phyloP scores from a whole-genome alignment of 768 basidiomycete genomes.

The Lactifluus hygrophoroides region DNA sequence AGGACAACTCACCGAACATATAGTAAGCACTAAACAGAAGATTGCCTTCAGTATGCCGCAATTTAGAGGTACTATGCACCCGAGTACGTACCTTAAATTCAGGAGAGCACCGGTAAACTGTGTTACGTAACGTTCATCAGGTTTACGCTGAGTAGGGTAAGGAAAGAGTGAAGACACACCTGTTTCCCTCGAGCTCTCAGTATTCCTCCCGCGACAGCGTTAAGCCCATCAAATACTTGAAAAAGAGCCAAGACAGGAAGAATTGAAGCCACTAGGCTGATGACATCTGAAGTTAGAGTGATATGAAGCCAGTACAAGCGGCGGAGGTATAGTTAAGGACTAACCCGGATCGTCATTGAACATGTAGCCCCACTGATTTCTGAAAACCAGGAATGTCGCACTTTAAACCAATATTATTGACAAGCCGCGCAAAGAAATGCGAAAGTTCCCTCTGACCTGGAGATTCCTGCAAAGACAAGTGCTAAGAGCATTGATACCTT shows the following conservation, averaged over 20 bases:
- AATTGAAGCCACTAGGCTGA: slow-evolving; percentile 43
- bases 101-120: slow-evolving; percentile 68
- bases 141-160: background rate
- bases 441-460: slow-evolving; percentile 38
- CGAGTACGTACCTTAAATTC: slow-evolving; percentile 52
- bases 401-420: slow-evolving; percentile 23
- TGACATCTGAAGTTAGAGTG: slow-evolving; percentile 26
- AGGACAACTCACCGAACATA: slow-evolving; percentile 41
- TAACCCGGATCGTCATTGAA: slow-evolving; percentile 48
- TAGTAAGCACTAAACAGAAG: slow-evolving; percentile 55
- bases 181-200: slow-evolving; percentile 79
- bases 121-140: background rate
- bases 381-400: slow-evolving; percentile 35
- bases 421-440: background rate
- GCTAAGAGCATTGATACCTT: slow-evolving; percentile 58
- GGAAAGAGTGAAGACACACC: slow-evolving; percentile 25
- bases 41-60: slow-evolving; percentile 9
- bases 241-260: slow-evolving; percentile 62
- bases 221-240: slow-evolving; percentile 79
- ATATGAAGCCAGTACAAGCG: background rate
- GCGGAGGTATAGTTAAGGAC: background rate
- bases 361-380: slow-evolving; percentile 44
- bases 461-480: slow-evolving; percentile 52
- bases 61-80: slow-evolving; percentile 1
- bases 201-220: slow-evolving; percentile 63